Percentiles rank a stretch among this genome's conserved stretches.
These are phyloP conservation scores for Megacollybia marginata DNA, from an alignment of 768 basidiomycete genomes.

Conservation along the genomic window DNA sequence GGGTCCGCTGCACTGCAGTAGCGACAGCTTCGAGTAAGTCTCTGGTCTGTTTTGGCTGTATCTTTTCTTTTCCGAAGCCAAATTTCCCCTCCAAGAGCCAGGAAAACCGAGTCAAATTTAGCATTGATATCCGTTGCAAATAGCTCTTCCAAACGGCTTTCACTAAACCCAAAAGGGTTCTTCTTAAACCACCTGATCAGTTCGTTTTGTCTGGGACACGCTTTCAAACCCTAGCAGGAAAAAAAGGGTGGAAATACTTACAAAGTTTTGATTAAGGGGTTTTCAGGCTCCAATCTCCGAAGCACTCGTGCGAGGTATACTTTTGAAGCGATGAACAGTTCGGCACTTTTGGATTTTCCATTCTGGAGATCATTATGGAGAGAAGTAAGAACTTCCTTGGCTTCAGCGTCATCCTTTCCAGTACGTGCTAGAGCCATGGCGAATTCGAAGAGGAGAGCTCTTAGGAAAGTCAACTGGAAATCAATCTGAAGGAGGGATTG, in stretches of 20 bases:
- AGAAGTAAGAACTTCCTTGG: conserved; percentile 1
- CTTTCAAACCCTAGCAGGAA: not conserved
- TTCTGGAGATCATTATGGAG: conserved; percentile 1
- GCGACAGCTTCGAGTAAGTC: conserved; percentile 9
- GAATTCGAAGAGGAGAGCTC: not conserved
- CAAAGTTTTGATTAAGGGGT: conserved; percentile 1
- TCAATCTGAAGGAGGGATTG: not conserved
- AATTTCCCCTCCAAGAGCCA: conserved; percentile 9
- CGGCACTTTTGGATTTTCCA: not conserved
- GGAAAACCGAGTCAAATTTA: conserved; percentile 8
- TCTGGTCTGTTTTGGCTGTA: conserved; percentile 9
- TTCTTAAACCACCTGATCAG: conserved; percentile 13
- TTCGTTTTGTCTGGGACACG: conserved; percentile 6
- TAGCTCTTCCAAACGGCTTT: not conserved
- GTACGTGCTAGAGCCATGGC: conserved; percentile 5
- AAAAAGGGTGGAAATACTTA: conserved; percentile 6
- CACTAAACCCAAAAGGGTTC: conserved; percentile 6
- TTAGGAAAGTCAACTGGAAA: not conserved
- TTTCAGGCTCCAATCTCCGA: conserved; percentile 5
- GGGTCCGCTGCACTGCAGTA: conserved; percentile 12
- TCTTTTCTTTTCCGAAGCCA: conserved; percentile 11
- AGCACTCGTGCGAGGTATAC: conserved; percentile 11
- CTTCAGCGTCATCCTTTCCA: conserved; percentile 4
- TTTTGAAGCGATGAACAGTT: not conserved
- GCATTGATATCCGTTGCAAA: conserved; percentile 3